A percentile compares a stretch with the other conserved stretches of the same genome.
These are phyloP conservation scores for Penicillium sclerotigenum DNA, from an alignment of 2,329 filamentous ascomycete species.

Conservation along the genomic window DNA sequence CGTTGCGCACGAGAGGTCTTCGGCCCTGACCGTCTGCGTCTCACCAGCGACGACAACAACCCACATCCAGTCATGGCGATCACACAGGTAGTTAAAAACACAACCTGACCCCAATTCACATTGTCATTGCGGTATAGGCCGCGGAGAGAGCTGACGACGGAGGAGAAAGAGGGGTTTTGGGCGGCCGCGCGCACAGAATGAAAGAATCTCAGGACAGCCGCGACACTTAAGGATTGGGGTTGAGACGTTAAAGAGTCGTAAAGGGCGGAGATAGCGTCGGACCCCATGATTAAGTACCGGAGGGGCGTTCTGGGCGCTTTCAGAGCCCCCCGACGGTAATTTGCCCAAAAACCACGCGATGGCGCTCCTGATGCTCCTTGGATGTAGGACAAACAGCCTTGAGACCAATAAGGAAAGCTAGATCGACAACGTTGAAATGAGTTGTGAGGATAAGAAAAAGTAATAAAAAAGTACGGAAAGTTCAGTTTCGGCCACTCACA, in stretches of 20 bases:
- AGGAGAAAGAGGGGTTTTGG: conserved; percentile 18
- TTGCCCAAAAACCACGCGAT: conserved; percentile 17
- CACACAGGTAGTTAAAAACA: conserved; percentile 33
- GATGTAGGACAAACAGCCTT: conserved; percentile 1
- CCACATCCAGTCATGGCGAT: conserved; percentile 40
- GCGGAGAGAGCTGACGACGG: conserved; percentile 19
- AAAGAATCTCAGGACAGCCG: conserved; percentile 19
- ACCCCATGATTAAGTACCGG: conserved; percentile 22
- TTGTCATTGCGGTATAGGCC: conserved; percentile 27
- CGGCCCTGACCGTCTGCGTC: conserved; percentile 21
- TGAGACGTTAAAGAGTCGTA: conserved; percentile 14
- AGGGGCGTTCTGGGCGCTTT: conserved; percentile 12
- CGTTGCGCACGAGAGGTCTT: conserved; percentile 12
- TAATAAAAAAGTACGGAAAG: conserved; percentile 10
- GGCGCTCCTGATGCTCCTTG: conserved; percentile 17
- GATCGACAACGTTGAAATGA: conserved; percentile 24
- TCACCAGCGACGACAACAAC: conserved; percentile 29
- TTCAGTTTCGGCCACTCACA: conserved; percentile 22
- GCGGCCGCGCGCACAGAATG: conserved; percentile 20
- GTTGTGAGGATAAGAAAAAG: conserved; percentile 8
- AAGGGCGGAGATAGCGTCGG: conserved; percentile 12
- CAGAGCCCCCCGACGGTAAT: conserved; percentile 8
- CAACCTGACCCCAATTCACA: conserved; percentile 30
- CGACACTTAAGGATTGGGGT: conserved; percentile 9
- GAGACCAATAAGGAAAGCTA: conserved; percentile 19